A percentile compares a stretch with the other conserved stretches of the same genome.
Conservation (phyloP, 1,139 yeast species). For the Debaryomyces singareniensis region DNA sequence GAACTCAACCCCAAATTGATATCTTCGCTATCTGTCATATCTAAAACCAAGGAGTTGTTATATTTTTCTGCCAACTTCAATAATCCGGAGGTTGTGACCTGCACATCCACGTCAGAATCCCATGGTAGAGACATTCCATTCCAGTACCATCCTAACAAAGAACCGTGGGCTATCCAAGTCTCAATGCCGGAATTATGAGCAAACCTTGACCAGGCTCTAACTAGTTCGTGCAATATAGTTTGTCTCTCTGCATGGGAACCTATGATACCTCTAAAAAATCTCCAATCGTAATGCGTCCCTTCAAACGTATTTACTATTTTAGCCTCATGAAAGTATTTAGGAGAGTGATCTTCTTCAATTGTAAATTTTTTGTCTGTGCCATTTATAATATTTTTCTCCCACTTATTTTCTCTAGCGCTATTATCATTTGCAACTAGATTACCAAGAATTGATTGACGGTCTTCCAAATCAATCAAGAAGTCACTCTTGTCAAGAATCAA, state of each 20-base stretch:
- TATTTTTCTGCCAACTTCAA: slow-evolving; percentile 21
- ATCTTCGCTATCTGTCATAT: slow-evolving; percentile 10
- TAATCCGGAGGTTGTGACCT: slow-evolving; percentile 27
- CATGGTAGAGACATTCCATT: slow-evolving; percentile 32
- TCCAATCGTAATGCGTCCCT: slow-evolving; percentile 44
- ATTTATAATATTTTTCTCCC: too few species aligned
- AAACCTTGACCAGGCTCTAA: slow-evolving; percentile 26
- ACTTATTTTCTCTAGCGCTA: too few species aligned
- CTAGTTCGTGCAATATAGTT: slow-evolving; percentile 20
- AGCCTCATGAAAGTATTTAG: slow-evolving; percentile 29
- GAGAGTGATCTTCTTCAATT: slow-evolving; percentile 19
- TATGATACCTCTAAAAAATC: slow-evolving; percentile 40
- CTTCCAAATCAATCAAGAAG: too few species aligned
- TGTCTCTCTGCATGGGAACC: slow-evolving; percentile 21
- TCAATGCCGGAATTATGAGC: slow-evolving; percentile 22
- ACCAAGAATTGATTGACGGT: too few species aligned
- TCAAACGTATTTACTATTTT: slow-evolving; percentile 14
- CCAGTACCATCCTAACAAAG: slow-evolving; percentile 38
- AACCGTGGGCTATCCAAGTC: slow-evolving; percentile 40
- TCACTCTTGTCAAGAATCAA: too few species aligned
- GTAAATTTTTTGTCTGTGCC: too few species aligned
- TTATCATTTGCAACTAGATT: too few species aligned
- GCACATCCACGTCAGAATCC: slow-evolving; percentile 34
- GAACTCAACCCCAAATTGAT: slow-evolving; percentile 21
- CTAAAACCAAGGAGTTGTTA: slow-evolving; percentile 32